Evolutionary conservation across 768 basidiomycete genomes (phyloP), one percentile per base, ranked within the genome.

Genomic region (Chlorophyllum brunneum): DNA sequence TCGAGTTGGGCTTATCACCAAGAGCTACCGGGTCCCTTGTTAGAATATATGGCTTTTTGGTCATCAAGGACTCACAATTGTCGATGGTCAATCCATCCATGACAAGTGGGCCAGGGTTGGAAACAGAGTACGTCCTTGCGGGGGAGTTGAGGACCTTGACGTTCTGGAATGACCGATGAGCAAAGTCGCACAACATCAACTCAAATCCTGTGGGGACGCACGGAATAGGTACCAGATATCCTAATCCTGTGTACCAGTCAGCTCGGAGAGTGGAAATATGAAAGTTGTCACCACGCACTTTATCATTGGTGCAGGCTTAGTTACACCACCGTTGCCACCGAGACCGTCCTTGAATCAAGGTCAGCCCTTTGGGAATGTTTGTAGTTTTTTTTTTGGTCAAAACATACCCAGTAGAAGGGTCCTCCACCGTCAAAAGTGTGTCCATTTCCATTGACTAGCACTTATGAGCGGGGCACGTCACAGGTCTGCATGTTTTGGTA

Each of bases 1-100:
- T 67, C 0, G 75, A 64, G 58, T 84, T 85, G 0, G 82, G 70
- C 8, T 59, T 56, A 54, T 79, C 74, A 18, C 82, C 82, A 41
- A 70, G 69, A 29, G 80, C 83, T 84, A 54, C 27, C 7, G 47
- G 22, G 29, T 5, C 2, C 4, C 13, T 13, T 4, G 18, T 31
- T n/a, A 50, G 10, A 11, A 24, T 18, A 5, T 10, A 5, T 2
- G 15, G 10, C 13, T 1, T 24, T 34, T 33, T 0, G n/a, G 16
- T 18, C 22, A 2, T 23, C 9, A 23, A 10, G 31, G 4, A 59
- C 77, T 56, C 42, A 85, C 83, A 80, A 55, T 86, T 70, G 54
- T 86, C 82, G 50, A 86, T 72, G 15, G 61, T 73, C 22, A 80
- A 61, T 33, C 67, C 62, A 1, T 73, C 70, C 61, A 87, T 77